Conservation (phyloP, 495 filamentous ascomycete species). For the Achaetomiella virescens region DNA sequence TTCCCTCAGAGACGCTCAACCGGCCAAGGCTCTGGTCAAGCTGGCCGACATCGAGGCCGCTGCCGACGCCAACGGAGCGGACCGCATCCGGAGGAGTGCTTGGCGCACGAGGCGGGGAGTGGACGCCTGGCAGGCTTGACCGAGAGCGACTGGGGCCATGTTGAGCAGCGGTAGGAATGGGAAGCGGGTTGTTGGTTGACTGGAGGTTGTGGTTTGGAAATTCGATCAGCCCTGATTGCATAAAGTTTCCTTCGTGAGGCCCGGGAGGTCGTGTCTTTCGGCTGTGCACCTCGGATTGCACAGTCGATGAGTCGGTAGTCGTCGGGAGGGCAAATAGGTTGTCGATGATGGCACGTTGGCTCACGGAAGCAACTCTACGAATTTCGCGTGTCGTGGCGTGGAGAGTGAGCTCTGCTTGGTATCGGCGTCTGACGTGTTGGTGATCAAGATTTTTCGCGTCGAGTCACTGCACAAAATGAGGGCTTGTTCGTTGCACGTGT, state of each 20-base stretch:
- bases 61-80: conserved; percentile 16
- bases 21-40: conserved; percentile 36
- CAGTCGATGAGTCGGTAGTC: conserved; percentile 23
- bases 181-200: conserved; percentile 35
- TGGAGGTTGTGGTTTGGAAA: conserved; percentile 50
- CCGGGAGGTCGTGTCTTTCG: conserved; percentile 33
- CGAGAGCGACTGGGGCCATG: conserved; percentile 65
- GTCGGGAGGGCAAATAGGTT: background rate
- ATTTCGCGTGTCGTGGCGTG: too few species aligned
- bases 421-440: too few species aligned
- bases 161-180: conserved; percentile 50
- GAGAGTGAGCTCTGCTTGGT: too few species aligned
- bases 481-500: too few species aligned
- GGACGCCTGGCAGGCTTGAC: conserved; percentile 29
- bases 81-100: conserved; percentile 26
- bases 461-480: too few species aligned
- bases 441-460: too few species aligned
- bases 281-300: conserved; percentile 57
- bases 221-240: conserved; percentile 75
- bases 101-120: conserved; percentile 26
- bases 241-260: conserved; percentile 58
- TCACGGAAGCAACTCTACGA: background rate
- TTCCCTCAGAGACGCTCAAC: conserved; percentile 34
- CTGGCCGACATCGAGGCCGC: conserved; percentile 29
- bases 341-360: background rate